A percentile compares a stretch with the other conserved stretches of the same genome.
Evolutionary conservation across 1,284 basidiomycete species (phyloP).

Genomic region (Ceratorhiza oryzae-sativae): DNA sequence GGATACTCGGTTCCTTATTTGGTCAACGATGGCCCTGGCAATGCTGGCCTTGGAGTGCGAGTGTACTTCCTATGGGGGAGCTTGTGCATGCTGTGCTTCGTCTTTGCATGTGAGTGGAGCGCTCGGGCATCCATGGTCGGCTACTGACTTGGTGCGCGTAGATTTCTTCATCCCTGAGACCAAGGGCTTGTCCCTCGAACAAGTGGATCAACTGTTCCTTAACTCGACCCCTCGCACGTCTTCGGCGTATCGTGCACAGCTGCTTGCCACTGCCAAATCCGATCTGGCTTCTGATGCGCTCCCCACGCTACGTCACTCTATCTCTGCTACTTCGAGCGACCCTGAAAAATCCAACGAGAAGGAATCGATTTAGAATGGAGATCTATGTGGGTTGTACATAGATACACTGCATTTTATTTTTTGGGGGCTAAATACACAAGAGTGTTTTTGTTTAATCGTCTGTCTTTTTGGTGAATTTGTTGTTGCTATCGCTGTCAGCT

Average conservation of each 20-base stretch:
- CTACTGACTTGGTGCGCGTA: background rate
- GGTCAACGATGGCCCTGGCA: conserved; percentile 47
- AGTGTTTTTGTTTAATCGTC: background rate
- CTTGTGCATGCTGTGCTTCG: conserved; percentile 34
- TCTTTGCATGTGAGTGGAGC: conserved; percentile 28
- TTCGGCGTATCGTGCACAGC: conserved; percentile 51
- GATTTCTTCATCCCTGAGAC: conserved; percentile 52
- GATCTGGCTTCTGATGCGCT: background rate
- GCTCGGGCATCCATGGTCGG: background rate
- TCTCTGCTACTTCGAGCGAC: conserved; percentile 14
- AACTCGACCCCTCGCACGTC: conserved; percentile 60
- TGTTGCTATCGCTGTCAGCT: conserved; percentile 10
- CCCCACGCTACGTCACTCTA: background rate
- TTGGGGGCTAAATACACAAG: background rate
- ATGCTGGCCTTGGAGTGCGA: conserved; percentile 53
- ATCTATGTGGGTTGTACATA: background rate
- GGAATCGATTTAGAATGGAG: background rate
- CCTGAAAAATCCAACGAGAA: conserved; percentile 10
- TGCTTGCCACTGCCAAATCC: background rate
- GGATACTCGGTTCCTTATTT: conserved; percentile 75
- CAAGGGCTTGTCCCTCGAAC: conserved; percentile 75
- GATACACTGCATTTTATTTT: background rate
- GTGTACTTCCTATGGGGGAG: conserved; percentile 60
- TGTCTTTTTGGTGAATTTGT: background rate
- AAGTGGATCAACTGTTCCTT: conserved; percentile 69